Percentiles rank a stretch among this genome's conserved stretches.
phyloP scores from a whole-genome alignment of 2,329 filamentous ascomycete genomes.

The Pseudopyrenochaeta lycopersici region DNA sequence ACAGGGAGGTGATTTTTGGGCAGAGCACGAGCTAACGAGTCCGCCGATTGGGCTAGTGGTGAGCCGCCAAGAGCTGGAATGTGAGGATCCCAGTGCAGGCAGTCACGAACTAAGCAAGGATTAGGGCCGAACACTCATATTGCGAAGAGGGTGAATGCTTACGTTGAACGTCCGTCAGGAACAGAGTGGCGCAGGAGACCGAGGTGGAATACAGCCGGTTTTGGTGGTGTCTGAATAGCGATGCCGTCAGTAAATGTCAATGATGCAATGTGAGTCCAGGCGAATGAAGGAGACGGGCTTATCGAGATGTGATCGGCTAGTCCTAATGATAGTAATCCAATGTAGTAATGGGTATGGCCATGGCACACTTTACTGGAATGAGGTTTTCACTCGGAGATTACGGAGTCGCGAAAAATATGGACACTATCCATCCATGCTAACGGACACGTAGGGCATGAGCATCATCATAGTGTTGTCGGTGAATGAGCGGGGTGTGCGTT shows the following conservation, averaged over 20 bases:
- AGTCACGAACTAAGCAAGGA: slow-evolving; percentile 46
- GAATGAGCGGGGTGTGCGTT: background rate
- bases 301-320: slow-evolving; percentile 1
- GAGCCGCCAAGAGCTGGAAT: slow-evolving; percentile 56
- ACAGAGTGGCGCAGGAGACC: slow-evolving; percentile 24
- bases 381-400: background rate
- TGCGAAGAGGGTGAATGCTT: slow-evolving; percentile 15
- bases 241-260: slow-evolving; percentile 20
- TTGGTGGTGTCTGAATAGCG: slow-evolving; percentile 17
- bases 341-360: background rate
- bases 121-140: slow-evolving; percentile 21
- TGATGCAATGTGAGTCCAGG: background rate
- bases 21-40: slow-evolving; percentile 66
- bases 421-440: background rate
- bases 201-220: slow-evolving; percentile 23
- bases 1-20: slow-evolving; percentile 46
- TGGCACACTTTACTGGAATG: slow-evolving; percentile 1
- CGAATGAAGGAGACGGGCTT: background rate
- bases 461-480: background rate
- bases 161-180: slow-evolving; percentile 32
- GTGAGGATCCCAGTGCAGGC: slow-evolving; percentile 51
- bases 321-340: background rate
- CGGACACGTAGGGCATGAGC: background rate
- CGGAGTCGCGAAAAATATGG: background rate
- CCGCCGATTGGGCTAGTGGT: slow-evolving; percentile 52